phyloP scores from a whole-genome alignment of 2,329 filamentous ascomycete species.

The Orbilia javanica region DNA sequence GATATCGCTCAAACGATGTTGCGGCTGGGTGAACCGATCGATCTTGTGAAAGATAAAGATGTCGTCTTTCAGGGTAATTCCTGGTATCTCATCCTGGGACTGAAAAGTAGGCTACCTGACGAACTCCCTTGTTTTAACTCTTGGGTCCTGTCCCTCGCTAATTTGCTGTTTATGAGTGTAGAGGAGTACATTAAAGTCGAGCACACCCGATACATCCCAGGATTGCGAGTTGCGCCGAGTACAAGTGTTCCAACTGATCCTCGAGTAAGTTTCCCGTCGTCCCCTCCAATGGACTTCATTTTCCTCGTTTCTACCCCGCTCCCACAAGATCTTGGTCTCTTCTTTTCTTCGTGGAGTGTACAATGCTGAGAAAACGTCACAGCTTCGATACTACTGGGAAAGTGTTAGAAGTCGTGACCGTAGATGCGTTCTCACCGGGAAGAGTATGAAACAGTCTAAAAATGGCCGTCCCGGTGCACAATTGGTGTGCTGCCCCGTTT shows the following conservation, averaged over 20 bases:
- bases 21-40: conserved; percentile 1
- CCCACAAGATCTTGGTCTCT: neutral
- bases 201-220: neutral
- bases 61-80: neutral
- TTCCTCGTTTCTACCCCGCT: neutral
- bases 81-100: conserved; percentile 14
- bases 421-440: conserved; percentile 34
- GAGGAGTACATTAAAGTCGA: conserved; percentile 27
- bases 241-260: neutral
- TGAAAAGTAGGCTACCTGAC: neutral
- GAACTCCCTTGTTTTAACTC: neutral
- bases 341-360: neutral
- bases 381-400: conserved; percentile 26
- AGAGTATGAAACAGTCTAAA: neutral
- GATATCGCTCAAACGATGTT: conserved; percentile 3
- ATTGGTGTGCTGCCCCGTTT: conserved; percentile 17
- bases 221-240: conserved; percentile 3
- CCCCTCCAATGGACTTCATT: neutral
- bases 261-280: neutral
- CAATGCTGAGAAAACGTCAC: neutral
- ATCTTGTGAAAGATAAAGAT: neutral
- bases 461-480: neutral
- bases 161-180: neutral
- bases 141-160: neutral
- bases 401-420: conserved; percentile 6